Evolutionary conservation across 2,329 filamentous ascomycete species (phyloP), one percentile per base, ranked within the genome.

Genomic region (Neurospora sp.): DNA sequence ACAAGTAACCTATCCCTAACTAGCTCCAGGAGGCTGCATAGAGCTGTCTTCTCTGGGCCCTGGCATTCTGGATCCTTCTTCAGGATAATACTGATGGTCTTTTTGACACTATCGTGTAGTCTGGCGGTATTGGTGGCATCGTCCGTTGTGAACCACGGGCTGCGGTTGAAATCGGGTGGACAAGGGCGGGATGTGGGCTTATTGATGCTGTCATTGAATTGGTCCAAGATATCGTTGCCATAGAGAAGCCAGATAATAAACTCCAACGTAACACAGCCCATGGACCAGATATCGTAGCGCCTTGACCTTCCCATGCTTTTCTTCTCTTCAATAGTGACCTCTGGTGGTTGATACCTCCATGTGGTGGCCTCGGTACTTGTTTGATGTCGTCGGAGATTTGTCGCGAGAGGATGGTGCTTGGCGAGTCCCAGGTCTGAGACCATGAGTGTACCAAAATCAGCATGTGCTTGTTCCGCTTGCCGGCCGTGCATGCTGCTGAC

Each of bases 221-320:
- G 17, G 0, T 39, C 15, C 15, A 62, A 46, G 6, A 28, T 36
- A 15, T 66, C 52, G 12, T 15, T n/a, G 1, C 77, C 77, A 6
- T 75, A 75, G 0, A 78, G 68, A 0, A 79, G 43, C 78, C 78
- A 79, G 5, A 77, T 73, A 2, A 75, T 23, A 1, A 75, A 75
- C 67, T 79, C 77, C 0, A 79, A 69, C 0, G 73, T 72, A 6
- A 79, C 74, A 36, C 77, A 78, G 0, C 78, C 78, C 66, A 79
- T 72, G 0, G 77, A 77, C 78, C 78, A 79, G 4, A 75, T 72
- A 6, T 79, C 78, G 12, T 77, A 79, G 0, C 70, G 70, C 0
- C 77, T 72, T 0, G 77, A 77, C 8, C 65, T 19, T 15, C 19
- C 36, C 8, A 37, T 37, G 6, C 36, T 37, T 6, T 37, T 37